Evolutionary conservation across 108 stramenopile genomes (phyloP).

Genomic region (Mayamaea pseudoterrestris): DNA sequence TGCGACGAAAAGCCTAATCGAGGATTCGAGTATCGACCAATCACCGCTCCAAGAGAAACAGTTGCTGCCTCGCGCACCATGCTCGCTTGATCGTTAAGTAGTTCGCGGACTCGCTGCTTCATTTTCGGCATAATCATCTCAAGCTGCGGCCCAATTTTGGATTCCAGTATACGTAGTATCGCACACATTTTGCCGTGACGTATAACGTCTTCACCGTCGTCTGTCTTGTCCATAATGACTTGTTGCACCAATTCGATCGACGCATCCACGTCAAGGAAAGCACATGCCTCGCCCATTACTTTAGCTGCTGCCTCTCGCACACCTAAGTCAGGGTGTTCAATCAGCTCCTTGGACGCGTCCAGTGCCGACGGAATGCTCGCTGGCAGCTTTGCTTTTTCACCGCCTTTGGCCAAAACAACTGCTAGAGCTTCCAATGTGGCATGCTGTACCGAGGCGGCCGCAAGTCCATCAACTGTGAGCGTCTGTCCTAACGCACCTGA

Average conservation of each 20-base stretch:
- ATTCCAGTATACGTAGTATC: constrained; percentile 45
- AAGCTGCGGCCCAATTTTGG: constrained; percentile 30
- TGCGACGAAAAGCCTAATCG: constrained; percentile 18
- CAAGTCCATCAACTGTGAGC: constrained; percentile 11
- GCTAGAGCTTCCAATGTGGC: constrained; percentile 74
- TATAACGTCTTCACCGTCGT: constrained; percentile 27
- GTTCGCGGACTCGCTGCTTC: constrained; percentile 15
- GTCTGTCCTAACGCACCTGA: constrained; percentile 52
- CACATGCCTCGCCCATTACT: constrained; percentile 63
- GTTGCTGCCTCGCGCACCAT: constrained; percentile 56
- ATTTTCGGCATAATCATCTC: constrained; percentile 14
- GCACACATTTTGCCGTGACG: constrained; percentile 69
- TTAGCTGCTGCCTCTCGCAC: constrained; percentile 75
- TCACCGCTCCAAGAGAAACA: constrained; percentile 57
- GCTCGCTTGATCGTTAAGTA: constrained; percentile 54
- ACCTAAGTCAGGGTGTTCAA: constrained; percentile 56
- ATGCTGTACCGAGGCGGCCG: constrained; percentile 53
- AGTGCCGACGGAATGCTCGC: constrained; percentile 75
- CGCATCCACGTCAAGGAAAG: constrained; percentile 40
- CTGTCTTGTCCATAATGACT: constrained; percentile 14
- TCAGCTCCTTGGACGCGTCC: constrained; percentile 55
- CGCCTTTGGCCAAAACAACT: constrained; percentile 55
- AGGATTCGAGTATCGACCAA: constrained; percentile 48
- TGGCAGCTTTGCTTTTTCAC: constrained; percentile 70
- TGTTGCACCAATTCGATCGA: constrained; percentile 33